A percentile compares a stretch with the other conserved stretches of the same genome.
Conservation (phyloP, 2,329 filamentous ascomycete genomes). For the Cladosporium sp. region DNA sequence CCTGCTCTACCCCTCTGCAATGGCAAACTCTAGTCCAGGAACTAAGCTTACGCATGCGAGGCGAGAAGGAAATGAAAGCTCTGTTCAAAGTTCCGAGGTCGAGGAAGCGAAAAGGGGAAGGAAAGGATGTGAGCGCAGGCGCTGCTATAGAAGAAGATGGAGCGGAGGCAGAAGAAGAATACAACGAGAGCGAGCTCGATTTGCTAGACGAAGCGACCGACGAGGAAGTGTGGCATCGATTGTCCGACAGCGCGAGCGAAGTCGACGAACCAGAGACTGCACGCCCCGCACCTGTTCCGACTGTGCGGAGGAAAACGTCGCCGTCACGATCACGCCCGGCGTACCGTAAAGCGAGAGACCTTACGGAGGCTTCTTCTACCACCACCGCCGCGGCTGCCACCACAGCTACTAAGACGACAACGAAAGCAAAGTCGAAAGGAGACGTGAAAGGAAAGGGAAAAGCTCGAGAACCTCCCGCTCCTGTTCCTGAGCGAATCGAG, state of each 20-base stretch:
- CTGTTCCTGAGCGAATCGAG: too few species aligned
- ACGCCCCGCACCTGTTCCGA: constrained; percentile 11
- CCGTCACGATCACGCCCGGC: background rate
- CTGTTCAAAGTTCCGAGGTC: constrained; percentile 52
- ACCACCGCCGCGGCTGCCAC: too few species aligned
- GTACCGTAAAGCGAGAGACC: background rate
- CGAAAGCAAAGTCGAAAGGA: background rate
- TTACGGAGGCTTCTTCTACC: background rate
- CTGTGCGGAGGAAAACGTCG: background rate
- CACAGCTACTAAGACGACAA: too few species aligned
- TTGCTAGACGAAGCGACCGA: constrained; percentile 16
- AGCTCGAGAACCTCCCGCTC: background rate
- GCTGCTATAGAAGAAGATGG: constrained; percentile 16
- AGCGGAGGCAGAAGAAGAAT: too few species aligned
- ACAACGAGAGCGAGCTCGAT: constrained; percentile 18
- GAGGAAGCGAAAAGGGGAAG: background rate
- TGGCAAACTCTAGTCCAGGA: constrained; percentile 84
- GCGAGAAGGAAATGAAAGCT: constrained; percentile 64
- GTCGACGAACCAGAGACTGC: constrained; percentile 20
- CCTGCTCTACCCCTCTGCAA: constrained; percentile 57
- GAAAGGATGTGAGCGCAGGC: constrained; percentile 27
- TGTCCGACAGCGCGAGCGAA: constrained; percentile 21
- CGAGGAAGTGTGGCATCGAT: constrained; percentile 30
- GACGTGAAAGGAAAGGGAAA: background rate
- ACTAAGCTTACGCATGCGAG: constrained; percentile 68